phyloP scores from a whole-genome alignment of 2,329 filamentous ascomycete species.

The Alternaria gansuensis region DNA sequence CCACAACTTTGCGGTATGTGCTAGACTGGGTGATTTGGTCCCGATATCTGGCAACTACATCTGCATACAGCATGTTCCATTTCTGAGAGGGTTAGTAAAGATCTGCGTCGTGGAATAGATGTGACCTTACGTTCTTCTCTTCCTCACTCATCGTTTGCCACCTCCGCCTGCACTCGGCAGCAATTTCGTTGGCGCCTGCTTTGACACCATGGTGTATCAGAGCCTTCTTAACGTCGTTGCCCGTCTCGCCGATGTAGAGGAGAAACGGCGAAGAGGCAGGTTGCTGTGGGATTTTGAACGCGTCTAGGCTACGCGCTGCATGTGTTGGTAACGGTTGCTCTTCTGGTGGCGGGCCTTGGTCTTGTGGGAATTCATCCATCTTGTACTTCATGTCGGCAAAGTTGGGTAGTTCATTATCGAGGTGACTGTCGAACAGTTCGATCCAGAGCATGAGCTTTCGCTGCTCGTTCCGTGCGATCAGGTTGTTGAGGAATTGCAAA shows the following conservation, averaged over 20 bases:
- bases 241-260: constrained; percentile 53
- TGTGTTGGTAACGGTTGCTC: constrained; percentile 25
- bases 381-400: constrained; percentile 52
- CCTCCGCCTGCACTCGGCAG: constrained; percentile 51
- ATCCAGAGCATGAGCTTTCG: constrained; percentile 72
- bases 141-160: constrained; percentile 54
- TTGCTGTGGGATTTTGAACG: constrained; percentile 50
- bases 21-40: constrained; percentile 51
- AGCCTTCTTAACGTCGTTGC: constrained; percentile 52
- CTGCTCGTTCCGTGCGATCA: constrained; percentile 71
- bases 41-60: constrained; percentile 52
- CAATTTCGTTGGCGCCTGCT: constrained; percentile 53
- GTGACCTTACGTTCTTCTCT: constrained; percentile 48
- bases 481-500: constrained; percentile 72
- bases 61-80: constrained; percentile 55
- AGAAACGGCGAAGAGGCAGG: constrained; percentile 54
- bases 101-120: neutral
- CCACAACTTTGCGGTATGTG: constrained; percentile 49
- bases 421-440: constrained; percentile 68
- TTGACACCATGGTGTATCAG: constrained; percentile 50
- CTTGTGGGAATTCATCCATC: constrained; percentile 44
- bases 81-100: constrained; percentile 41
- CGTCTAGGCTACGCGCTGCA: constrained; percentile 39
- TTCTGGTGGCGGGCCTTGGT: constrained; percentile 30
- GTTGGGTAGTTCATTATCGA: constrained; percentile 52